phyloP scores from a whole-genome alignment of 1,139 yeast genomes.

The Blastobotrys persicus region DNA sequence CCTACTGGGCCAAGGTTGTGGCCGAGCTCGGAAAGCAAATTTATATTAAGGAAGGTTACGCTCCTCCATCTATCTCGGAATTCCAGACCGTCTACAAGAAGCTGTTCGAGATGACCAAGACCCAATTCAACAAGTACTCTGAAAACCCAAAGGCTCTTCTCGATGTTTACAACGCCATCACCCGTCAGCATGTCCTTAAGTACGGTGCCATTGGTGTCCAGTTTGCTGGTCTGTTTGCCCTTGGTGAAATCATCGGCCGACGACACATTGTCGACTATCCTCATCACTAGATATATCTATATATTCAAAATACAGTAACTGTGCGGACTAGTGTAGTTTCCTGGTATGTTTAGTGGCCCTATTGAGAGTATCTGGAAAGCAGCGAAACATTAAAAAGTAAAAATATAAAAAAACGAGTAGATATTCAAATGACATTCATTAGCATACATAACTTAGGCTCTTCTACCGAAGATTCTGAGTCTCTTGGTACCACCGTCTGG shows the following conservation, averaged over 20 bases:
- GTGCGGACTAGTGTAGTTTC: neutral
- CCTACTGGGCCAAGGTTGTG: slow-evolving; percentile 87
- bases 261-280: slow-evolving; percentile 87
- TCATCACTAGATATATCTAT: slow-evolving; percentile 18
- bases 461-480: slow-evolving; percentile 68
- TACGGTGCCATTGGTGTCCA: slow-evolving; percentile 79
- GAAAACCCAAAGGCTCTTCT: slow-evolving; percentile 33
- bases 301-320: neutral
- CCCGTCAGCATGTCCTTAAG: slow-evolving; percentile 58
- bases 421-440: no score
- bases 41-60: slow-evolving; percentile 86
- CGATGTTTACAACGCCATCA: slow-evolving; percentile 45
- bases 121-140: slow-evolving; percentile 46
- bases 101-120: slow-evolving; percentile 48
- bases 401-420: no score
- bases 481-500: slow-evolving; percentile 98
- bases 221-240: slow-evolving; percentile 83
- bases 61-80: slow-evolving; percentile 82
- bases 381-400: no score
- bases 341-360: no score
- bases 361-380: no score
- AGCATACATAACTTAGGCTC: slow-evolving; percentile 1
- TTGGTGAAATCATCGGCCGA: slow-evolving; percentile 97
- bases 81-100: slow-evolving; percentile 72
- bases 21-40: slow-evolving; percentile 88